Evolutionary conservation across 2,329 filamentous ascomycete species (phyloP).

Genomic region (Fusarium compactum): DNA sequence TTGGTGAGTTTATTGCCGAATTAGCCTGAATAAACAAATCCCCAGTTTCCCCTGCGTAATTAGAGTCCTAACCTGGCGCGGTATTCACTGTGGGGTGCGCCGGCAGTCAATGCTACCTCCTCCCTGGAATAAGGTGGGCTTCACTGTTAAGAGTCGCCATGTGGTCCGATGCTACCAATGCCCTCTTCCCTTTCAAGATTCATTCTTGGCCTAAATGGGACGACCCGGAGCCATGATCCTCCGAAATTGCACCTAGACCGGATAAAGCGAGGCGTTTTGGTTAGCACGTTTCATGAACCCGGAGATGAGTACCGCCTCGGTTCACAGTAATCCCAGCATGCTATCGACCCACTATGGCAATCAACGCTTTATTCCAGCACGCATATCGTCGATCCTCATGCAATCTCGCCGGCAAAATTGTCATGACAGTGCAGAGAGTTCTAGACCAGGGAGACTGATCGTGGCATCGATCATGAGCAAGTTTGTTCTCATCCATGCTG

Average conservation of each 20-base stretch:
- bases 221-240: slow-evolving; percentile 28
- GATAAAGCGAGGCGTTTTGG: slow-evolving; percentile 22
- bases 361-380: neutral
- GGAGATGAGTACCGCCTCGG: slow-evolving; percentile 26
- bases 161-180: slow-evolving; percentile 13
- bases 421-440: neutral
- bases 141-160: neutral
- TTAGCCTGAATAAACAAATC: slow-evolving; percentile 34
- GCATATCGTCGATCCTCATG: slow-evolving; percentile 1
- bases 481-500: neutral
- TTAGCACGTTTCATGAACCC: slow-evolving; percentile 23
- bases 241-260: slow-evolving; percentile 30
- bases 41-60: slow-evolving; percentile 11
- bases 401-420: slow-evolving; percentile 33
- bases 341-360: slow-evolving; percentile 19
- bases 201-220: slow-evolving; percentile 15
- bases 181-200: neutral
- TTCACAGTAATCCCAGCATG: neutral
- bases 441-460: slow-evolving; percentile 2
- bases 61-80: slow-evolving; percentile 1
- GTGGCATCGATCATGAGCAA: slow-evolving; percentile 4
- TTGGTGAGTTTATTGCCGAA: neutral
- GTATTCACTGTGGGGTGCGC: slow-evolving; percentile 13
- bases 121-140: neutral
- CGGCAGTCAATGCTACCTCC: slow-evolving; percentile 28